Percentiles rank a stretch among this genome's conserved stretches.
Conservation (phyloP, 495 filamentous ascomycete genomes). For the Penicillium daleae region DNA sequence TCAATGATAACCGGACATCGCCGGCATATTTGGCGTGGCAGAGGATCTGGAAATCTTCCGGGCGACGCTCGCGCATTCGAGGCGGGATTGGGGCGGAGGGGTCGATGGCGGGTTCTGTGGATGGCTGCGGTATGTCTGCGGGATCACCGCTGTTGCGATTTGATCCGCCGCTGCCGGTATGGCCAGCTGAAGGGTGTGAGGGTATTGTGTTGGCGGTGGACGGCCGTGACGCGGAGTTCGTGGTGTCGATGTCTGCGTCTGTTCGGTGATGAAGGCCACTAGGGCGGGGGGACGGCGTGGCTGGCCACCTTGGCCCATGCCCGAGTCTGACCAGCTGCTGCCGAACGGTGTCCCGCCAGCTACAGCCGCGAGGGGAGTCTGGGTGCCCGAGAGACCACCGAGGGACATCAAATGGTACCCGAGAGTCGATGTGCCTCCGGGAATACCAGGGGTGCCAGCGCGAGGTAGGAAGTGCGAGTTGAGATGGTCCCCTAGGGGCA, state of each 20-base stretch:
- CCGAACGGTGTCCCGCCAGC: conserved; percentile 68
- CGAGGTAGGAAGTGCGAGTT: conserved; percentile 67
- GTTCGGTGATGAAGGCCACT: conserved; percentile 19
- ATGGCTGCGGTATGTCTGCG: conserved; percentile 31
- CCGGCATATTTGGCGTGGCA: conserved; percentile 87
- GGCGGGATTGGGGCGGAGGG: conserved; percentile 41
- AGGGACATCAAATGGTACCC: conserved; percentile 84
- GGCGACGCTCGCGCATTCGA: conserved; percentile 46
- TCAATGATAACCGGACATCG: conserved; percentile 81
- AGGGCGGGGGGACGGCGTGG: conserved; percentile 19
- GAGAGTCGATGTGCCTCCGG: conserved; percentile 84
- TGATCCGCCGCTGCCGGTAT: conserved; percentile 34
- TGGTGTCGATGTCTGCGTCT: conserved; percentile 41
- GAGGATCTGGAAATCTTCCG: conserved; percentile 80
- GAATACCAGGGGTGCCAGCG: conserved; percentile 74
- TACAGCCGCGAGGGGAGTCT: conserved; percentile 85
- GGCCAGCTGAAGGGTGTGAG: conserved; percentile 37
- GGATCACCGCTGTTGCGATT: conserved; percentile 27
- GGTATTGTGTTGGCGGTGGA: conserved; percentile 47
- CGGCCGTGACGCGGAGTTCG: conserved; percentile 45
- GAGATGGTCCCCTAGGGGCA: conserved; percentile 53
- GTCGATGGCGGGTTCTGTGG: conserved; percentile 30
- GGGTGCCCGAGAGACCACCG: conserved; percentile 75
- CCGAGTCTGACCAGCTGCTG: conserved; percentile 52
- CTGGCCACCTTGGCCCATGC: conserved; percentile 26